Evolutionary conservation across 306 rosid species (phyloP).

Genomic region (Trifolium fragiferum): DNA sequence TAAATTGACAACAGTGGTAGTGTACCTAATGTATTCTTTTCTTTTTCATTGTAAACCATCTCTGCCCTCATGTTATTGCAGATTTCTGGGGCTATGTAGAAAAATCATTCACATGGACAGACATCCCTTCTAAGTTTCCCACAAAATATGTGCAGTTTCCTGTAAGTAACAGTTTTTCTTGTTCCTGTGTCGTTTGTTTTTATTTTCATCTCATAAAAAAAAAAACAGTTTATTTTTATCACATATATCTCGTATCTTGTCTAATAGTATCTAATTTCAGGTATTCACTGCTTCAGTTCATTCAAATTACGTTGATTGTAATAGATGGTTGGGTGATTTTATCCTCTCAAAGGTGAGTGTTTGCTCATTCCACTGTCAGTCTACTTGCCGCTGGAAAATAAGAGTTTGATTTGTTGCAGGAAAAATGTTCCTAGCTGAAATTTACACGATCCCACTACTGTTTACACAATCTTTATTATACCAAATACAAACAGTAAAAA

Average conservation of each 20-base stretch:
- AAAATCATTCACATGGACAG: slow-evolving; percentile 94
- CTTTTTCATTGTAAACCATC: slow-evolving; percentile 26
- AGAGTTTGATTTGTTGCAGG: slow-evolving; percentile 13
- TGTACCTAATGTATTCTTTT: slow-evolving; percentile 11
- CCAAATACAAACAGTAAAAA: neutral
- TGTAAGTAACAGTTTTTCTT: slow-evolving; percentile 63
- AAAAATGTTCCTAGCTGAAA: slow-evolving; percentile 20
- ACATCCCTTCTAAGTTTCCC: slow-evolving; percentile 92
- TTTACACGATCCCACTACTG: slow-evolving; percentile 16
- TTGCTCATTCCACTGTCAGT: slow-evolving; percentile 32
- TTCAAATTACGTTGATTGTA: slow-evolving; percentile 95
- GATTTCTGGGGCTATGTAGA: slow-evolving; percentile 95
- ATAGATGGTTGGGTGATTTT: slow-evolving; percentile 97
- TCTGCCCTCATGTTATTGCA: slow-evolving; percentile 51
- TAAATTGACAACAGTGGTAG: slow-evolving; percentile 6
- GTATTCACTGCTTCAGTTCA: slow-evolving; percentile 80
- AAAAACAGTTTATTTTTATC: slow-evolving; percentile 31
- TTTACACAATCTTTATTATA: slow-evolving; percentile 14
- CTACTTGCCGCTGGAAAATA: slow-evolving; percentile 1
- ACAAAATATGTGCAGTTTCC: slow-evolving; percentile 97
- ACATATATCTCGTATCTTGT: slow-evolving; percentile 22
- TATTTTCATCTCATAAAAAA: too few relatives aligned
- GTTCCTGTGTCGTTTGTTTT: too few relatives aligned
- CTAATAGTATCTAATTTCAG: slow-evolving; percentile 56
- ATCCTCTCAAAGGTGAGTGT: slow-evolving; percentile 88